These are phyloP conservation scores for Candida sanyaensis DNA, from an alignment of 1,139 yeast genomes.

Conservation along the genomic window DNA sequence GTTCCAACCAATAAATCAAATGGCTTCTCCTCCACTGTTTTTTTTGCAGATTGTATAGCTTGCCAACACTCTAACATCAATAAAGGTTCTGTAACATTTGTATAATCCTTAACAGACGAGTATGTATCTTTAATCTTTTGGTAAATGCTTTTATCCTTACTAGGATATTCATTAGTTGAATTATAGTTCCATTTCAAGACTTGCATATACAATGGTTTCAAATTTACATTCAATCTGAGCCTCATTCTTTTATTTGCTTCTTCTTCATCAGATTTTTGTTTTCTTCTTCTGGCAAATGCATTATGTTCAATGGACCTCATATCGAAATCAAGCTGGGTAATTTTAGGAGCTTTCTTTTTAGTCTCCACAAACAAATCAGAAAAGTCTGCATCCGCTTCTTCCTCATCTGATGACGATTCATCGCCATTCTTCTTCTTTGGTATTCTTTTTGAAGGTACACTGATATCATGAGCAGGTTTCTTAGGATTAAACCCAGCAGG, in stretches of 20 bases:
- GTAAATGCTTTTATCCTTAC: slow-evolving; percentile 42
- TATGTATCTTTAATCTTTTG: slow-evolving; percentile 48
- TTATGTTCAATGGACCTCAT: slow-evolving; percentile 30
- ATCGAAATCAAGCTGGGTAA: slow-evolving; percentile 39
- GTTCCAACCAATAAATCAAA: slow-evolving; percentile 75
- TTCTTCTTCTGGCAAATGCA: slow-evolving; percentile 12
- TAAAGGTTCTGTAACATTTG: slow-evolving; percentile 71
- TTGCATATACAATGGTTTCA: slow-evolving; percentile 70
- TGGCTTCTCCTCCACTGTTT: slow-evolving; percentile 62
- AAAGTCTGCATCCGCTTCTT: slow-evolving; percentile 36
- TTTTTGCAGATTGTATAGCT: slow-evolving; percentile 72
- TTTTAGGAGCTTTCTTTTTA: slow-evolving; percentile 34
- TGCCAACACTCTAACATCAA: slow-evolving; percentile 94
- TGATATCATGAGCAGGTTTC: slow-evolving; percentile 12
- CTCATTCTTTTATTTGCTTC: slow-evolving; percentile 79
- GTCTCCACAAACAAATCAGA: slow-evolving; percentile 45
- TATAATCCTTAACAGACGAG: slow-evolving; percentile 61
- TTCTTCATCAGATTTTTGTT: slow-evolving; percentile 41
- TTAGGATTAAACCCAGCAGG: slow-evolving; percentile 78
- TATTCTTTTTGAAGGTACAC: slow-evolving; percentile 26
- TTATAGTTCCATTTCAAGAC: slow-evolving; percentile 80
- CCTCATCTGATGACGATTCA: slow-evolving; percentile 37
- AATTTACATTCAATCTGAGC: slow-evolving; percentile 72
- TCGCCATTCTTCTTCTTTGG: slow-evolving; percentile 29
- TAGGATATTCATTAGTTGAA: slow-evolving; percentile 58